Conservation (phyloP, 1,284 basidiomycete species). For the Rhodotorula sp. region DNA sequence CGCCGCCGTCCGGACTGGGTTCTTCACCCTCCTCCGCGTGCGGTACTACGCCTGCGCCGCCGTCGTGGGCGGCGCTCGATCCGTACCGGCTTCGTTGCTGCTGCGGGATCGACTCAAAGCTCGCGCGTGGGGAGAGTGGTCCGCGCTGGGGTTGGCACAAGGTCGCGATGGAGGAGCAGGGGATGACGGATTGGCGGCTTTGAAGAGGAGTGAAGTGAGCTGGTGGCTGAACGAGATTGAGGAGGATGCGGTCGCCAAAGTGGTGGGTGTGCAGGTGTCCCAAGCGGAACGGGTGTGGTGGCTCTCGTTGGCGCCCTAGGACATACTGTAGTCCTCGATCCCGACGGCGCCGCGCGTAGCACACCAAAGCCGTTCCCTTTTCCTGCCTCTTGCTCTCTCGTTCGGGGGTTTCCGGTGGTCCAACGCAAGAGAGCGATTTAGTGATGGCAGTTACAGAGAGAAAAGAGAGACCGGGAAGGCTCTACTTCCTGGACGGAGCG, state of each 20-base stretch:
- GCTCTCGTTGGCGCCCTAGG: background rate
- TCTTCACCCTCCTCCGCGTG: conserved; percentile 22
- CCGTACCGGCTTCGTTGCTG: too few species aligned
- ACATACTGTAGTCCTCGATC: background rate
- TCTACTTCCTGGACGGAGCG: too few species aligned
- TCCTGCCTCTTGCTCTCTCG: too few species aligned
- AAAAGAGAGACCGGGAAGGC: too few species aligned
- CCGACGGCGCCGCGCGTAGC: too few species aligned
- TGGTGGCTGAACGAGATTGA: conserved; percentile 25
- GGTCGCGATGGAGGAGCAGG: background rate
- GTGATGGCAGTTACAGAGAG: too few species aligned
- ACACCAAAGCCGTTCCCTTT: too few species aligned
- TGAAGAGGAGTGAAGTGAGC: conserved; percentile 4
- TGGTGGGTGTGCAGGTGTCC: background rate
- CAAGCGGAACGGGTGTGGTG: conserved; percentile 13
- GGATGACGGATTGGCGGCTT: background rate
- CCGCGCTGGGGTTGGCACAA: conserved; percentile 1
- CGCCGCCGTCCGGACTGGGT: conserved; percentile 11
- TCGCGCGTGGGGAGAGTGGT: conserved; percentile 11
- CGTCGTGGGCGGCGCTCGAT: background rate
- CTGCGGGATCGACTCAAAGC: conserved; percentile 13
- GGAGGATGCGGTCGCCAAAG: conserved; percentile 19
- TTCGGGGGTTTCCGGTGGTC: too few species aligned
- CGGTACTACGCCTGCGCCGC: conserved; percentile 8
- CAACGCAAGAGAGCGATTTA: too few species aligned